phyloP scores from a whole-genome alignment of 2,329 filamentous ascomycete species.

The Cryphonectria radicalis region DNA sequence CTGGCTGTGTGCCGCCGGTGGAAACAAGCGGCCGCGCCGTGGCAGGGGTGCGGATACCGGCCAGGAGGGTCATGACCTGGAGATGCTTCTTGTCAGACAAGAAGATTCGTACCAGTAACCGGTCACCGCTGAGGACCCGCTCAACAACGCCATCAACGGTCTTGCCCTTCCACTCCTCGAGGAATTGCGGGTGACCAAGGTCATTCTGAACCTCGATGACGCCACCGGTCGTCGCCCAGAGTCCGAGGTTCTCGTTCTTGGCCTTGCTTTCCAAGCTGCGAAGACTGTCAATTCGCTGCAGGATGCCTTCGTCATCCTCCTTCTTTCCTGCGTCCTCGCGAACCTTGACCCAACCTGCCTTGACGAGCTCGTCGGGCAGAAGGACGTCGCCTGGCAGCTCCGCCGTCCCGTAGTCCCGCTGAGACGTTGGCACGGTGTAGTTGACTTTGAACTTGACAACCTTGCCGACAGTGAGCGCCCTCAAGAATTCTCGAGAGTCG shows the following conservation, averaged over 20 bases:
- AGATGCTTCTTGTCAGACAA: slow-evolving; percentile 82
- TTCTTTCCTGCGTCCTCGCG: slow-evolving; percentile 92
- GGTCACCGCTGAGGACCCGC: slow-evolving; percentile 88
- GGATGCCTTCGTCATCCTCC: slow-evolving; percentile 80
- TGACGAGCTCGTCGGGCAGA: slow-evolving; percentile 81
- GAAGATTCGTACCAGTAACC: slow-evolving; percentile 81
- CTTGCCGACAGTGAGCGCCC: slow-evolving; percentile 83
- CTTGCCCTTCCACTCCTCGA: slow-evolving; percentile 84
- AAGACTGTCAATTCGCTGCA: slow-evolving; percentile 75
- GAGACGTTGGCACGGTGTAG: slow-evolving; percentile 84
- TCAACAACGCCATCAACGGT: slow-evolving; percentile 86
- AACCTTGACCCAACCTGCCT: slow-evolving; percentile 90
- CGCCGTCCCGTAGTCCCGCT: slow-evolving; percentile 86
- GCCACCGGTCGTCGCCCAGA: slow-evolving; percentile 72
- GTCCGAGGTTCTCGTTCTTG: slow-evolving; percentile 75
- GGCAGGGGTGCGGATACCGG: slow-evolving; percentile 86
- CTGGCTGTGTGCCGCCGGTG: slow-evolving; percentile 79
- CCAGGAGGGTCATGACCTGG: slow-evolving; percentile 86
- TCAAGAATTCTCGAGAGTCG: slow-evolving; percentile 90
- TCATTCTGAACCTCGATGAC: slow-evolving; percentile 82
- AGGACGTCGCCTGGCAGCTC: slow-evolving; percentile 75
- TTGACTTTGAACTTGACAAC: slow-evolving; percentile 81
- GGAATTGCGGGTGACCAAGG: slow-evolving; percentile 76
- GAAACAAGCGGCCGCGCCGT: slow-evolving; percentile 82
- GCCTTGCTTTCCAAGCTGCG: slow-evolving; percentile 78